phyloP scores from a whole-genome alignment of 2,329 filamentous ascomycete species.

The Aureobasidium sp. region DNA sequence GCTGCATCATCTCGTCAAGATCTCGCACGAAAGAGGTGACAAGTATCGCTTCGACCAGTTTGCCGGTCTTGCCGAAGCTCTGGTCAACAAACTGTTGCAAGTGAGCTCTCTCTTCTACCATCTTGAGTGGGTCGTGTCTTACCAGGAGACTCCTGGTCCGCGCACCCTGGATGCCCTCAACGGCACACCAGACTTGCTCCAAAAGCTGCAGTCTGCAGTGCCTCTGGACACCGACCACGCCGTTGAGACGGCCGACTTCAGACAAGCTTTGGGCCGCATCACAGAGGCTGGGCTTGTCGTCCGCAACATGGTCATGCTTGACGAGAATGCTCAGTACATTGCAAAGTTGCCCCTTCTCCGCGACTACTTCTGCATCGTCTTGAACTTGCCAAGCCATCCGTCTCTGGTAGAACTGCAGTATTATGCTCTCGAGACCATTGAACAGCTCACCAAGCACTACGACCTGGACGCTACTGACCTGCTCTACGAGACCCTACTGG shows the following conservation, averaged over 20 bases:
- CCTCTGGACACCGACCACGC: conserved; percentile 55
- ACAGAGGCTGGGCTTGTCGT: conserved; percentile 83
- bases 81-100: conserved; percentile 77
- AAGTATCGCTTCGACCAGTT: conserved; percentile 95
- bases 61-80: conserved; percentile 75
- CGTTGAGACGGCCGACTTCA: conserved; percentile 64
- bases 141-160: conserved; percentile 40
- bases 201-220: conserved; percentile 59
- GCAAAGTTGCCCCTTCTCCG: conserved; percentile 67
- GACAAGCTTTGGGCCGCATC: conserved; percentile 65
- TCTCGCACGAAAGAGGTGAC: conserved; percentile 88
- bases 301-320: conserved; percentile 91
- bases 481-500: conserved; percentile 67
- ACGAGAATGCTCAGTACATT: conserved; percentile 79
- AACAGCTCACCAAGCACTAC: conserved; percentile 81
- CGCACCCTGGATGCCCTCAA: conserved; percentile 56
- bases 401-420: conserved; percentile 78
- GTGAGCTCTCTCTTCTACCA: conserved; percentile 74
- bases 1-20: conserved; percentile 87
- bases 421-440: conserved; percentile 82
- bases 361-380: conserved; percentile 74
- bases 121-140: conserved; percentile 72
- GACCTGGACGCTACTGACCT: conserved; percentile 64
- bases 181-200: conserved; percentile 65
- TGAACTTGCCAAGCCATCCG: conserved; percentile 68